Evolutionary conservation across 2,329 filamentous ascomycete species (phyloP), one percentile per base, ranked within the genome.

Genomic region (Apiospora rasikravindrae): DNA sequence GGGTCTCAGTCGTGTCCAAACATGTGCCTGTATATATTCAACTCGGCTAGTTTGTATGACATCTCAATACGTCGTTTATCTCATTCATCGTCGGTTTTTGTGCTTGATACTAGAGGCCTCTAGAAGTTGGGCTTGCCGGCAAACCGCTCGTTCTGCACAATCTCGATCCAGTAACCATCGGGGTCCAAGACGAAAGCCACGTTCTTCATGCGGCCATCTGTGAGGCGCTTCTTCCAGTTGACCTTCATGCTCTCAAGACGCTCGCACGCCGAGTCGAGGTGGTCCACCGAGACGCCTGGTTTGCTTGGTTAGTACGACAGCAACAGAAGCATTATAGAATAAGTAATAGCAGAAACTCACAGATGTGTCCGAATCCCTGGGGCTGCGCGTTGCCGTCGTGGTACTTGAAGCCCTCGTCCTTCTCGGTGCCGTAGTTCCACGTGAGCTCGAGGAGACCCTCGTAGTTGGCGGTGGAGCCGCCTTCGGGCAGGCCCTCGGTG

Each of bases 281-380:
- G 91, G 80, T 98, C 96, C 16, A 98, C 95, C 1, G 92, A 88
- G 70, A 98, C 85, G 80, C 91, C 91, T 93, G 69, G n/a, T 7
- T 42, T 11, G 2, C 26, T n/a, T 40, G 16, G 22, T 4, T 19
- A 67, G 19, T 29, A 29, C 22, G 22, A 4, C 16, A 8, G 2
- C 22, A 10, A 47, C 7, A 37, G 70, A 14, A 51, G 24, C 5
- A 26, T 3, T 26, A 13, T 13, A n/a, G 8, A 61, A 66, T 42
- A 42, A 14, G 40, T 64, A 22, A 44, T 64, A 22, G 22, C 24
- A 13, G 71, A 24, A 26, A 86, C 89, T 84, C 82, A 93, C 94
- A 97, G 74, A 98, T 95, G 79, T 98, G 95, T 0, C 96, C 95
- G 76, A 98, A 98, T 0, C 96, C 96, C 82, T 98, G 95, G 0